Base-by-base conservation (phyloP, 371 early-diverging fungal genomes). In the Nematocida displodere region DNA sequence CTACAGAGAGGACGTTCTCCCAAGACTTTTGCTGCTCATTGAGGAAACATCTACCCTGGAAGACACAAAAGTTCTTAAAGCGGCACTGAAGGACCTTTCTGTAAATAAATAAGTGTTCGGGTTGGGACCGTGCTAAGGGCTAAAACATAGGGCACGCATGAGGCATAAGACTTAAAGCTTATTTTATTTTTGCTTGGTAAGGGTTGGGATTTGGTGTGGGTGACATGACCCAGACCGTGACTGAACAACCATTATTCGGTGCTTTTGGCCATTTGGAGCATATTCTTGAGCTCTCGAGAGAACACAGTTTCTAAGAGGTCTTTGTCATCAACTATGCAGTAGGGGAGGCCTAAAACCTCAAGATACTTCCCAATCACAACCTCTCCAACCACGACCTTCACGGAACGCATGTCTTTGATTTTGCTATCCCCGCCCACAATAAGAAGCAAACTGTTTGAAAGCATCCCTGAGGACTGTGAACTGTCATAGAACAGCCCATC, bases 401-500 rank as follows among this genome's bases (percentile, higher is more conserved):
- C 75, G n/a, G 75, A 56, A 49, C 75, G 39, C 75, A 71, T 71
- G 28, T 71, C 75, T 42, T 58, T 71, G 11, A 71, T 71, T 31
- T 58, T 71, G 4, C 15, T 33, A 17, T 48, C 62, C 13, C 50
- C 48, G 1, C 59, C 75, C 39, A 71, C 50, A 20, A 67, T 46
- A 7, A 71, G 63, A 42, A 71, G 37, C 7, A 71, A 56, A 34
- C 61, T 71, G 36, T 71, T 71, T 2, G 75, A 47, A 24, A 71
- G 52, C 15, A 44, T 37, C 22, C 62, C 62, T 28, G 2, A 34
- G 2, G 75, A 26, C 8, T 58, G 33, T 1, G 52, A 7, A 33
- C 75, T 42, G 50, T 71, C 75, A 34, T 71, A 71, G 59, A 71
- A 71, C 13, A 71, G 75, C 0, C 75, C 75, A 39, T 71, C 75